Evolutionary conservation across 192 early-diverging fungal species (phyloP).

Genomic region (Physocladia obscura): DNA sequence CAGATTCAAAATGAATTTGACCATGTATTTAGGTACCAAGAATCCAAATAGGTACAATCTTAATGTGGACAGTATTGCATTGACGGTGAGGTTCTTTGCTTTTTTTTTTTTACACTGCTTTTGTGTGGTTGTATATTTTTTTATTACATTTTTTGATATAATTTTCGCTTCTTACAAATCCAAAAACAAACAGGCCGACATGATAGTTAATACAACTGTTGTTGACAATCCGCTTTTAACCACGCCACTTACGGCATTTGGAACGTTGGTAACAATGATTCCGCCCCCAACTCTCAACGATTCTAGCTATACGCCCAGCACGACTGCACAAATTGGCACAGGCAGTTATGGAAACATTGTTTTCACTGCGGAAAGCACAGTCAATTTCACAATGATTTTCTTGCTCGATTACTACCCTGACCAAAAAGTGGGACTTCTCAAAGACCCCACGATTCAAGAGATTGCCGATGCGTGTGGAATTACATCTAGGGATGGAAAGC

Average conservation of each 20-base stretch:
- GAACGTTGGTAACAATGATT: neutral
- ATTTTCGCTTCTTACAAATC: no score
- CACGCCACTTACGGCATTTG: neutral
- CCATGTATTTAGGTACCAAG: constrained; percentile 13
- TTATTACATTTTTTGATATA: no score
- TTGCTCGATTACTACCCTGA: constrained; percentile 24
- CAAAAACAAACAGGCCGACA: constrained; percentile 1
- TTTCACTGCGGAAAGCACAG: constrained; percentile 14
- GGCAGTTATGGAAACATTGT: constrained; percentile 1
- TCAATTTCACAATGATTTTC: constrained; percentile 31
- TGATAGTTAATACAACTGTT: constrained; percentile 12
- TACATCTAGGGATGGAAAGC: neutral
- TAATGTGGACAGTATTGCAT: constrained; percentile 23
- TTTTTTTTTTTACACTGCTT: neutral
- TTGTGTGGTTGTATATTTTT: no score
- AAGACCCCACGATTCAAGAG: constrained; percentile 15
- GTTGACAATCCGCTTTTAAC: neutral
- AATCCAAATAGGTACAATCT: constrained; percentile 26
- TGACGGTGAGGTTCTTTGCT: constrained; percentile 12
- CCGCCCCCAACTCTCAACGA: neutral
- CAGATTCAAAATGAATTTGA: constrained; percentile 1
- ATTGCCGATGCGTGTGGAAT: constrained; percentile 13
- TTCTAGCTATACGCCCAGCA: neutral
- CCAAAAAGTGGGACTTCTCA: constrained; percentile 15
- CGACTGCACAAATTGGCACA: constrained; percentile 12